phyloP scores from a whole-genome alignment of 2,329 filamentous ascomycete genomes.

The Fusarium chuoi region DNA sequence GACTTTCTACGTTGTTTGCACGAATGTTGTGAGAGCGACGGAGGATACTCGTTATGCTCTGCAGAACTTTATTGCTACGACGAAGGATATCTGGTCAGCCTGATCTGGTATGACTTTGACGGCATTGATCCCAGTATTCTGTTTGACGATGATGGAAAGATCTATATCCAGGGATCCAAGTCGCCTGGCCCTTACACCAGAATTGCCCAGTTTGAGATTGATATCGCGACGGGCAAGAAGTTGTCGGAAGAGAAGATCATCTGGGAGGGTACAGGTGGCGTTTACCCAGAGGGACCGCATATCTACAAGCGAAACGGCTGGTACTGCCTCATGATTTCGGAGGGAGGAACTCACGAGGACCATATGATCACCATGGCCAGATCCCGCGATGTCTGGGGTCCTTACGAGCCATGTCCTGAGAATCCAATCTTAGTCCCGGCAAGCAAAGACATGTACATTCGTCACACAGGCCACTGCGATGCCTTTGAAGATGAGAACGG shows the following conservation, averaged over 20 bases:
- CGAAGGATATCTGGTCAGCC: conserved; percentile 8
- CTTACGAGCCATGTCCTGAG: not conserved
- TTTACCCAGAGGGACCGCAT: conserved; percentile 9
- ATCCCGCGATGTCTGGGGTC: conserved; percentile 6
- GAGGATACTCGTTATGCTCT: not conserved
- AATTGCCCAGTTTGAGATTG: conserved; percentile 9
- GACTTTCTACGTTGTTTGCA: conserved; percentile 12
- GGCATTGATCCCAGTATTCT: conserved; percentile 7
- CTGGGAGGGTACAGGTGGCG: not conserved
- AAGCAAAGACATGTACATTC: not conserved
- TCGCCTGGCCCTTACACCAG: not conserved
- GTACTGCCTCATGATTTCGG: conserved; percentile 13
- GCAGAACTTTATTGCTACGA: conserved; percentile 3
- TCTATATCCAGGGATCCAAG: conserved; percentile 12
- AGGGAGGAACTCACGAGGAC: conserved; percentile 10
- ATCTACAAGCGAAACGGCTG: conserved; percentile 17
- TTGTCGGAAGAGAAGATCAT: conserved; percentile 2
- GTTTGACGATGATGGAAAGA: conserved; percentile 3
- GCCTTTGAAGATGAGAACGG: not conserved
- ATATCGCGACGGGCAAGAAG: not conserved
- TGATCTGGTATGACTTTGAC: conserved; percentile 8
- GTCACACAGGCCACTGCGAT: conserved; percentile 14
- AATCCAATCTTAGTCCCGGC: conserved; percentile 5
- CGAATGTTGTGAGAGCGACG: conserved; percentile 1
- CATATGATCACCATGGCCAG: conserved; percentile 19